Base-by-base conservation (phyloP, 106 monocot species). In the Allium cepa region DNA sequence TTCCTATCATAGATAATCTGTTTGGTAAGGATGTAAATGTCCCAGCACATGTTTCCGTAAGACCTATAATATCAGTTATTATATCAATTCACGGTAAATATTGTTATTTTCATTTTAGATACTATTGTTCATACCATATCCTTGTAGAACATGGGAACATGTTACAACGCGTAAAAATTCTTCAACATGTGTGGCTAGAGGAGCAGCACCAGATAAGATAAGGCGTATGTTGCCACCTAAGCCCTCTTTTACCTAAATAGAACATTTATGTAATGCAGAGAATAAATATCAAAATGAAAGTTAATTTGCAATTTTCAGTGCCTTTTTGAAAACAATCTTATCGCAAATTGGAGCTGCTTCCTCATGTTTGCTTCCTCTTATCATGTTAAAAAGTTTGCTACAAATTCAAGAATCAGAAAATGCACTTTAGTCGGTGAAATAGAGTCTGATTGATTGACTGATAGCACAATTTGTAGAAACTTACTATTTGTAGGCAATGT, bases 171-270 rank as follows among this genome's bases (percentile, higher is more conserved):
- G 76, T 62, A 93, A 73, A 76, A 78, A 96, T 17, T 60, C 73
- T 84, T 96, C 92, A 14, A 96, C 96, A 69, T 91, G 88, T 49
- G 75, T 76, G 70, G 96, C 82, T 51, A 96, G 65, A 62, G 96
- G 96, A 78, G 96, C 96, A 56, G 86, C 92, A 63, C 96, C 96
- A 59, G 92, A 96, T 49, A 96, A 60, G 36, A 96, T 86, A 72
- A 92, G 26, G 15, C 92, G 81, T 52, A 96, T 80, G 12, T 69
- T 88, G 13, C 96, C 96, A 71, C 96, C 96, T 11, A 96, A 47
- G 59, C 83, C 82, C 79, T 96, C 76, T 77, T 96, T 96, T 50
- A 96, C 86, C 96, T 96, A 67, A 13, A 75, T 7, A 60, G 26
- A 18, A 12, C 26, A 62, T 11, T 28, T 62, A 36, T 62, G 28